Conservation (phyloP, 805 yeast species). For the Candida nitratophila region DNA sequence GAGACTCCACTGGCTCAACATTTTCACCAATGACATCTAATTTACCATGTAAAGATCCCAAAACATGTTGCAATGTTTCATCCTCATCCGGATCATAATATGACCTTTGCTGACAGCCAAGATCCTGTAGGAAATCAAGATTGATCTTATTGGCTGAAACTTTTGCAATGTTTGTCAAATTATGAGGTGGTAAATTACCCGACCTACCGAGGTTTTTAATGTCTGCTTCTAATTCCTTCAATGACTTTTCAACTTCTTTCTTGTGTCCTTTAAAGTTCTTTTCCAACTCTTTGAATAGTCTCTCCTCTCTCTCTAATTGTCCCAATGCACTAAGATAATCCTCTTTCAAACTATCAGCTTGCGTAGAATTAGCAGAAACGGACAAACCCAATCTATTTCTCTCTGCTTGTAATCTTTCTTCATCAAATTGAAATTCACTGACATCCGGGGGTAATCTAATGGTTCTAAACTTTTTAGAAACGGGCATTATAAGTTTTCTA, state of each 20-base stretch:
- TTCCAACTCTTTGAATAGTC: slow-evolving; percentile 14
- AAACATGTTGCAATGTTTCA: slow-evolving; percentile 5
- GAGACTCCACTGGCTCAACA: slow-evolving; percentile 9
- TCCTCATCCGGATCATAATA: slow-evolving; percentile 11
- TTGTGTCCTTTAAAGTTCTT: slow-evolving; percentile 9
- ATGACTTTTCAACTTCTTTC: slow-evolving; percentile 6
- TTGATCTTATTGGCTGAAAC: neutral
- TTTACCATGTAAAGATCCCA: slow-evolving; percentile 7
- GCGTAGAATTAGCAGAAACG: slow-evolving; percentile 20
- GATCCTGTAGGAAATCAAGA: neutral
- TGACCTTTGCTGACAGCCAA: no score
- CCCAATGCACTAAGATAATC: slow-evolving; percentile 17
- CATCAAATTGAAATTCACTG: slow-evolving; percentile 17
- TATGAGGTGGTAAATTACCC: neutral
- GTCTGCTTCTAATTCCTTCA: slow-evolving; percentile 5
- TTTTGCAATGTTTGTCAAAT: neutral
- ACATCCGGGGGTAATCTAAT: slow-evolving; percentile 20
- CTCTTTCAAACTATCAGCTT: slow-evolving; percentile 15
- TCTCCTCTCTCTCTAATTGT: slow-evolving; percentile 11
- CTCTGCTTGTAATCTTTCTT: slow-evolving; percentile 16
- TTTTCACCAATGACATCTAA: slow-evolving; percentile 10
- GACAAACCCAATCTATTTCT: slow-evolving; percentile 15
- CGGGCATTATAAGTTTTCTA: slow-evolving; percentile 7
- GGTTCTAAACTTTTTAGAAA: slow-evolving; percentile 13
- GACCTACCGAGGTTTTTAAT: neutral